A percentile compares a stretch with the other conserved stretches of the same genome.
These are phyloP conservation scores for Heliocybe sulcata DNA, from an alignment of 1,284 basidiomycete species.

Conservation along the genomic window DNA sequence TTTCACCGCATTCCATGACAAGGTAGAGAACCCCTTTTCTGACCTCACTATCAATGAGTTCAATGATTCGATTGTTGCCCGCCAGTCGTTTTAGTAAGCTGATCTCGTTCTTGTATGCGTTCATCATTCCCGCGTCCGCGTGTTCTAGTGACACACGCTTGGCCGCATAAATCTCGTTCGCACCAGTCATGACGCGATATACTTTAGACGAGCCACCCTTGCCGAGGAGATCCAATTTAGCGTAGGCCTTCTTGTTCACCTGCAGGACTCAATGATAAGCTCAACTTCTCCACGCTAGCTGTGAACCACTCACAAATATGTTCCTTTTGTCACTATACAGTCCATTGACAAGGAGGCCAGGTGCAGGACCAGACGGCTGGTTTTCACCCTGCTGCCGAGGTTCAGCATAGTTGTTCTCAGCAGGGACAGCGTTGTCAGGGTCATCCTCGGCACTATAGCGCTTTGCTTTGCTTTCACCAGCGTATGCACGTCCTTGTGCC, in stretches of 20 bases:
- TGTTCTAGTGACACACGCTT: constrained; percentile 86
- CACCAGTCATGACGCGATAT: constrained; percentile 75
- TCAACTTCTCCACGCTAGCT: neutral
- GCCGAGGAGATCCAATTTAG: constrained; percentile 81
- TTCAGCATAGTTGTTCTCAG: constrained; percentile 22
- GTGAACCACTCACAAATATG: neutral
- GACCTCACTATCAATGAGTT: constrained; percentile 82
- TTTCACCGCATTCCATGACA: constrained; percentile 94
- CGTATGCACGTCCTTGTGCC: constrained; percentile 37
- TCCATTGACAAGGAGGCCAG: neutral
- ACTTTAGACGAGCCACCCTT: constrained; percentile 93
- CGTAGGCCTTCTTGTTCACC: constrained; percentile 81
- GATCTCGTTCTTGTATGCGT: constrained; percentile 94
- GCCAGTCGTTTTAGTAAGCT: constrained; percentile 78
- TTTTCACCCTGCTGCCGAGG: constrained; percentile 6
- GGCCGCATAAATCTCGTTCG: constrained; percentile 79
- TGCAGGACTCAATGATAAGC: constrained; percentile 13
- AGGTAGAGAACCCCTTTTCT: constrained; percentile 68
- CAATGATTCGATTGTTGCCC: constrained; percentile 86
- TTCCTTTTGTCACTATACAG: constrained; percentile 10
- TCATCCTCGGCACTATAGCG: constrained; percentile 21
- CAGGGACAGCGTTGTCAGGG: constrained; percentile 3
- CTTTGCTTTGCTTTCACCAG: constrained; percentile 29
- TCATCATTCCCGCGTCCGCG: constrained; percentile 80
- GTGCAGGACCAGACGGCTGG: constrained; percentile 4